A percentile compares a stretch with the other conserved stretches of the same genome.
Evolutionary conservation across 2,329 filamentous ascomycete species (phyloP).

Genomic region (Sporothrix curviconia): DNA sequence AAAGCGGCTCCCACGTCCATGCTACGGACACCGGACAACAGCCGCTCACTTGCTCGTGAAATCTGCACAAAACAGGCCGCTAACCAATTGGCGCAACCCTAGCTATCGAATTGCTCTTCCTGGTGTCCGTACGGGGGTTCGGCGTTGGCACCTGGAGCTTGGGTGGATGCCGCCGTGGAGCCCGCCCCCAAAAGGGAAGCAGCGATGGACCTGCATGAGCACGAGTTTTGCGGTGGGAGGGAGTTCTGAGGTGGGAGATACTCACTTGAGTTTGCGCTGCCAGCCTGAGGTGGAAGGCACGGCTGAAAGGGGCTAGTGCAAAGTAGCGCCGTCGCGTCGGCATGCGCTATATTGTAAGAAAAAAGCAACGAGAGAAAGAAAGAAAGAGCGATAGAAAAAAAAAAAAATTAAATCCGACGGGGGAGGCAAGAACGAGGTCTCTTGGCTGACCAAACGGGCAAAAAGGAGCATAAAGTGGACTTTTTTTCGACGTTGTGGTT

Average conservation of each 20-base stretch:
- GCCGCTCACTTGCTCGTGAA: constrained; percentile 6
- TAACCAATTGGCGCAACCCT: constrained; percentile 12
- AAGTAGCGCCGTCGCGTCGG: not conserved
- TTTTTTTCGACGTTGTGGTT: not conserved
- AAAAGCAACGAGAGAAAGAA: not conserved
- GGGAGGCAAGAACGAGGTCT: constrained; percentile 9
- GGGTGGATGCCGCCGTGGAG: not conserved
- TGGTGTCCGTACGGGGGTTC: constrained; percentile 6
- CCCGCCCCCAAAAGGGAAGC: not conserved
- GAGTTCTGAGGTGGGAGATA: too few species aligned
- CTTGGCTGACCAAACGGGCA: constrained; percentile 7
- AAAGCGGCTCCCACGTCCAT: not conserved
- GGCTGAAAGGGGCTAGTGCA: not conserved
- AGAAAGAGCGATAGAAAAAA: not conserved
- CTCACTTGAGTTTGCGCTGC: too few species aligned
- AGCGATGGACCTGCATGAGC: not conserved
- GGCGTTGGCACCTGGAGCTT: not conserved
- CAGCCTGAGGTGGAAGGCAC: not conserved
- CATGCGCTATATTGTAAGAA: constrained; percentile 4
- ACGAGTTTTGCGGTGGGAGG: too few species aligned
- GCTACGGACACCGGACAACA: too few species aligned
- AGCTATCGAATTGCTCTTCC: constrained; percentile 8
- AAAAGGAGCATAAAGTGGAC: constrained; percentile 3
- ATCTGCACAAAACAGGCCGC: not conserved
- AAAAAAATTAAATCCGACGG: not conserved